Evolutionary conservation across 768 basidiomycete species (phyloP).

Genomic region (Grammothele lineata): DNA sequence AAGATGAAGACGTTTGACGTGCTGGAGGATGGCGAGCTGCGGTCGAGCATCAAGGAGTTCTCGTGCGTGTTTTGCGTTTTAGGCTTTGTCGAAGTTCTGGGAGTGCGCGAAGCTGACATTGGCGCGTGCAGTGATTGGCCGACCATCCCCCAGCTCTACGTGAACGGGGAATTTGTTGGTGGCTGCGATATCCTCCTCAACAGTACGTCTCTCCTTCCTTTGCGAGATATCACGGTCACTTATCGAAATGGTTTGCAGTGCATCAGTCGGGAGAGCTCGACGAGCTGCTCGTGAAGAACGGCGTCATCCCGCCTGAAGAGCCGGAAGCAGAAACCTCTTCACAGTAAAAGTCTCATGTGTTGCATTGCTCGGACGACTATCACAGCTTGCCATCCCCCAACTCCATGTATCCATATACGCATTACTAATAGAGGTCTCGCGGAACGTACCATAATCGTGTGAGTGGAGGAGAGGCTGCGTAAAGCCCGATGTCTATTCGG

Average conservation of each 20-base stretch:
- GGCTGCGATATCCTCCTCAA: conserved; percentile 93
- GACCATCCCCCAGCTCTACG: conserved; percentile 92
- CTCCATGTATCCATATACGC: conserved; percentile 7
- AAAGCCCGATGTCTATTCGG: conserved; percentile 9
- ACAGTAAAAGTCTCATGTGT: too few species aligned
- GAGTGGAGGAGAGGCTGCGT: background rate
- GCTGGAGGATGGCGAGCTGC: conserved; percentile 77
- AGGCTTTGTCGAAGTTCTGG: too few species aligned
- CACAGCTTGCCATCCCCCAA: too few species aligned
- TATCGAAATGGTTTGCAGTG: conserved; percentile 51
- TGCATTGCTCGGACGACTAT: too few species aligned
- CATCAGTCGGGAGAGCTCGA: conserved; percentile 95
- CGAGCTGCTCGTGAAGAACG: conserved; percentile 65
- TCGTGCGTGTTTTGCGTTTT: conserved; percentile 56
- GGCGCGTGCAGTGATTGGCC: conserved; percentile 79
- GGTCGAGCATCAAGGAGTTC: conserved; percentile 90
- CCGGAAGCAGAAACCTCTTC: background rate
- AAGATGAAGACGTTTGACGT: conserved; percentile 92
- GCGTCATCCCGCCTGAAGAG: conserved; percentile 54
- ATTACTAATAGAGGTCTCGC: background rate
- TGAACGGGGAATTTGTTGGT: conserved; percentile 93
- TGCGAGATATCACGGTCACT: conserved; percentile 1
- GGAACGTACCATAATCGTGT: background rate
- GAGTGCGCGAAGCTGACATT: conserved; percentile 9
- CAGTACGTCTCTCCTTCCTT: conserved; percentile 37